Conservation (phyloP, 2,329 filamentous ascomycete species). For the Fusarium udum region DNA sequence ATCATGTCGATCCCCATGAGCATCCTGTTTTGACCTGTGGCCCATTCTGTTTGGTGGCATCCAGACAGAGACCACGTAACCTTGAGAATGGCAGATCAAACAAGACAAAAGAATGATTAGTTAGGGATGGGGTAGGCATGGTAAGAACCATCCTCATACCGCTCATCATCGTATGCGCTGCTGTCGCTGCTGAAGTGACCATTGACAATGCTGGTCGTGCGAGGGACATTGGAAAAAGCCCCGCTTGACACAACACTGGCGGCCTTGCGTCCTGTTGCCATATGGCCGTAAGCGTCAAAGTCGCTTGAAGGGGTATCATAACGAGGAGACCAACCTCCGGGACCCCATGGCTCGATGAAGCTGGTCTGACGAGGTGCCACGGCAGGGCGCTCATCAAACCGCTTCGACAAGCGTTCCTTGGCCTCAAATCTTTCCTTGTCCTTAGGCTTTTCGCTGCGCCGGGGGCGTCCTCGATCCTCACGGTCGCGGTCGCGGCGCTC, state of each 20-base stretch:
- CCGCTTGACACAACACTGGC: conserved; percentile 38
- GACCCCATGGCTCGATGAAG: conserved; percentile 50
- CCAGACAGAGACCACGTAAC: neutral
- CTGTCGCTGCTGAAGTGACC: conserved; percentile 45
- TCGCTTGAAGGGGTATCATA: conserved; percentile 40
- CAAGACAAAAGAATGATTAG: conserved; percentile 30
- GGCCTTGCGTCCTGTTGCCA: conserved; percentile 42
- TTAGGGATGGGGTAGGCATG: conserved; percentile 48
- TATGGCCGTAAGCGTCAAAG: conserved; percentile 42
- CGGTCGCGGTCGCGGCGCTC: conserved; percentile 40
- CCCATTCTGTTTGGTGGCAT: conserved; percentile 1
- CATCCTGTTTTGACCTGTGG: conserved; percentile 18
- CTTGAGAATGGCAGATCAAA: conserved; percentile 16
- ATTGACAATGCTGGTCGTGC: conserved; percentile 41
- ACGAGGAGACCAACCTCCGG: conserved; percentile 44
- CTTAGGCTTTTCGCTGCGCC: conserved; percentile 41
- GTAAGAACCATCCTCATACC: conserved; percentile 50
- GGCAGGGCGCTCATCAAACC: conserved; percentile 50
- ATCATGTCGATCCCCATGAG: conserved; percentile 4
- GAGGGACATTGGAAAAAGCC: conserved; percentile 45
- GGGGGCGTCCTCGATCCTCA: conserved; percentile 35
- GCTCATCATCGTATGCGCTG: conserved; percentile 45
- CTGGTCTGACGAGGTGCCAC: conserved; percentile 43
- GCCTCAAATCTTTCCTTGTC: conserved; percentile 44
- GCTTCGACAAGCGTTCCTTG: conserved; percentile 50